Evolutionary conservation across 331 rosid genomes (phyloP).

Genomic region (Malus hybrid): DNA sequence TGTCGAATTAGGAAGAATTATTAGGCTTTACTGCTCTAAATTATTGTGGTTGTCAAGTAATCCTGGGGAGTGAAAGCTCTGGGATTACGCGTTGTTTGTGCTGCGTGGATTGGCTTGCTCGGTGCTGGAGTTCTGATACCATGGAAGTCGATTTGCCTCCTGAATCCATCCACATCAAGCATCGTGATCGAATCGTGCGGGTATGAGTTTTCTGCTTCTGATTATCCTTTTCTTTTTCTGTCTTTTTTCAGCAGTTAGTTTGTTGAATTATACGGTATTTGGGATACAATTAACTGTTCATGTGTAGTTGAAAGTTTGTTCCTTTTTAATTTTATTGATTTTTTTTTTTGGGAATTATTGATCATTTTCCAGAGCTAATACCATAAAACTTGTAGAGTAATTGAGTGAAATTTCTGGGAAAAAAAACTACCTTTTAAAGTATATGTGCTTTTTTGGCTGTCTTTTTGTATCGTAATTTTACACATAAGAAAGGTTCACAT

Average conservation of each 20-base stretch:
- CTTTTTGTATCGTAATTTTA: not conserved
- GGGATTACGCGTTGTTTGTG: slow-evolving; percentile 42
- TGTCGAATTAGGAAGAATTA: not conserved
- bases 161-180: slow-evolving; percentile 30
- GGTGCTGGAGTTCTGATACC: slow-evolving; percentile 36
- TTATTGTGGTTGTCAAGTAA: slow-evolving; percentile 3
- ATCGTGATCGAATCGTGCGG: slow-evolving; percentile 67
- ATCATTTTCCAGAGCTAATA: not conserved
- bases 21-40: not conserved
- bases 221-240: not conserved
- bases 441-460: not conserved
- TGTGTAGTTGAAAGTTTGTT: not conserved
- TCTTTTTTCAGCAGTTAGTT: not conserved
- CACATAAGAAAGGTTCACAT: not conserved
- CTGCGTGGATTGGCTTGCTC: slow-evolving; percentile 41
- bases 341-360: not conserved
- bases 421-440: not conserved
- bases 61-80: slow-evolving; percentile 60
- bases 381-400: not conserved
- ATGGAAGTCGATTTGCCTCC: slow-evolving; percentile 66
- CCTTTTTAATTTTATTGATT: not conserved
- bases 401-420: not conserved
- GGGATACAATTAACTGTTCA: not conserved
- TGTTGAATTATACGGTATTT: not conserved
- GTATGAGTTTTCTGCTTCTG: slow-evolving; percentile 19